A percentile compares a stretch with the other conserved stretches of the same genome.
Evolutionary conservation across 2,329 filamentous ascomycete species (phyloP).

Genomic region (Trichoderma simmonsii): DNA sequence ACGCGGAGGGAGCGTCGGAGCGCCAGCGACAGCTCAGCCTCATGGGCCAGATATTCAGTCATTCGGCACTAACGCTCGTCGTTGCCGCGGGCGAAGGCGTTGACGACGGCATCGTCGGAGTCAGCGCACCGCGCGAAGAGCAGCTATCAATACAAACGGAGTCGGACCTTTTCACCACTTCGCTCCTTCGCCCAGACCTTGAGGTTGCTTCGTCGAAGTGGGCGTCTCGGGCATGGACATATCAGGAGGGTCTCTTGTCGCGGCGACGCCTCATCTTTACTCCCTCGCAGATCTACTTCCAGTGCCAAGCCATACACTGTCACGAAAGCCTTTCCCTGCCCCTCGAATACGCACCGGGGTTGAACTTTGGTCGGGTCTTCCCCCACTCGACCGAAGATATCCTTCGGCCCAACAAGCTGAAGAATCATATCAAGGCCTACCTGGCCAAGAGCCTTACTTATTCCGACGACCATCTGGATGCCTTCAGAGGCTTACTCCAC

Average conservation of each 20-base stretch:
- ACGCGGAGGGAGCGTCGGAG: constrained; percentile 21
- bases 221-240: constrained; percentile 37
- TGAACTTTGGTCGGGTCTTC: constrained; percentile 35
- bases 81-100: constrained; percentile 33
- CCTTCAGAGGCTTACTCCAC: constrained; percentile 33
- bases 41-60: constrained; percentile 35
- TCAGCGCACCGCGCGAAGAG: constrained; percentile 33
- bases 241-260: constrained; percentile 37
- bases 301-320: constrained; percentile 37
- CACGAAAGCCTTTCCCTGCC: constrained; percentile 37
- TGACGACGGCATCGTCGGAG: constrained; percentile 34
- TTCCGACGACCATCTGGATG: constrained; percentile 33
- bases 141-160: constrained; percentile 36
- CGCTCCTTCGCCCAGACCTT: constrained; percentile 34
- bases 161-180: constrained; percentile 35
- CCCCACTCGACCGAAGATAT: constrained; percentile 24
- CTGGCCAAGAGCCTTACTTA: constrained; percentile 30
- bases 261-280: constrained; percentile 37
- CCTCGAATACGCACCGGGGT: constrained; percentile 30
- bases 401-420: constrained; percentile 27
- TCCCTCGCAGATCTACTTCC: constrained; percentile 38
- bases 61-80: constrained; percentile 35
- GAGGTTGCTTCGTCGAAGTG: constrained; percentile 36
- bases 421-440: constrained; percentile 31
- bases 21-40: constrained; percentile 30